These are phyloP conservation scores for Penicillium macrosclerotiorum DNA, from an alignment of 495 filamentous ascomycete genomes.

Conservation along the genomic window DNA sequence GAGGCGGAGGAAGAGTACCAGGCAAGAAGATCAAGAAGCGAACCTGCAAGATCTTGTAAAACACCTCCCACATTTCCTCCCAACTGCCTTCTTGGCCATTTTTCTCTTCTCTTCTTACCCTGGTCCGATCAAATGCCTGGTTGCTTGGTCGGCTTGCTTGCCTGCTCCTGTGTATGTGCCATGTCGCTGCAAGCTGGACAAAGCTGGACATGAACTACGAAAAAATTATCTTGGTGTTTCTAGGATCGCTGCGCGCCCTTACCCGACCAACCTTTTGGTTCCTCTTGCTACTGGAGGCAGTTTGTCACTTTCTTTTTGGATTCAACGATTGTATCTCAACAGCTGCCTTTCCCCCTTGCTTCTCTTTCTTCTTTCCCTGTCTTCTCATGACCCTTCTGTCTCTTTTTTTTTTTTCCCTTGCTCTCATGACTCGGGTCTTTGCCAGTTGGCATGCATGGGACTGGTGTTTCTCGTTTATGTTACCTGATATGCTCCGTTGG, in stretches of 20 bases:
- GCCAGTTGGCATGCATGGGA: conserved; percentile 45
- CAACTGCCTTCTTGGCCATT: conserved; percentile 14
- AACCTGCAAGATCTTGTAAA: conserved; percentile 69
- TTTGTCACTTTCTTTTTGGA: conserved; percentile 16
- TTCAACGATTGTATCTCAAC: conserved; percentile 5
- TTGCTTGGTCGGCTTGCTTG: conserved; percentile 37
- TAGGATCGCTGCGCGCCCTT: conserved; percentile 25
- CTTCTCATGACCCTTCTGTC: conserved; percentile 17
- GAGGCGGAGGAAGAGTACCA: conserved; percentile 21
- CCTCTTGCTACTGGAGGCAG: conserved; percentile 18
- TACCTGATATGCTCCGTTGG: conserved; percentile 31
- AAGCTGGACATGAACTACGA: conserved; percentile 27
- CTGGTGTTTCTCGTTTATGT: conserved; percentile 42
- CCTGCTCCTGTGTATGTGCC: conserved; percentile 22
- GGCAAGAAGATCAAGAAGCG: conserved; percentile 62
- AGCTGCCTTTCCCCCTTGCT: conserved; percentile 18
- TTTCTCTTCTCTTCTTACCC: conserved; percentile 20
- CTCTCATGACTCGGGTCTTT: conserved; percentile 38
- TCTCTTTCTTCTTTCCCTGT: conserved; percentile 17
- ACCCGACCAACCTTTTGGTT: conserved; percentile 7
- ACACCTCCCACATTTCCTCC: conserved; percentile 1
- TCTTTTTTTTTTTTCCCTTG: conserved; percentile 23
- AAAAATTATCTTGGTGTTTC: conserved; percentile 17
- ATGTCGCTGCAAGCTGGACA: conserved; percentile 30
- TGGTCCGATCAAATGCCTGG: conserved; percentile 39